Base-by-base conservation (phyloP, 1,139 yeast species). In the Keqinozyma sinolaborantium region DNA sequence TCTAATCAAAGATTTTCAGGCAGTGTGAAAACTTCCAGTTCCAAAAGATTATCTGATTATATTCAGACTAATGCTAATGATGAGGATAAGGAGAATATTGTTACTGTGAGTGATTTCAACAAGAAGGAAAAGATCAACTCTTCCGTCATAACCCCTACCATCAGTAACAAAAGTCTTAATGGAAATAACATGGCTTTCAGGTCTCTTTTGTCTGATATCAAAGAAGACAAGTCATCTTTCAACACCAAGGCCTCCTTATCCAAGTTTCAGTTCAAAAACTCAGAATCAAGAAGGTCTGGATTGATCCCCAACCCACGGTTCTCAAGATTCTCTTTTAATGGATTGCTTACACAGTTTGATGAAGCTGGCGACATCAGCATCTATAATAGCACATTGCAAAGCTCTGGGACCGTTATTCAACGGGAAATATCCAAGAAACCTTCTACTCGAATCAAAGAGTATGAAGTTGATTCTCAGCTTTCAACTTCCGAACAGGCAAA, bases 271-370 rank as follows among this genome's bases (percentile, higher is more conserved):
- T 10, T 18, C 7, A 18, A 18, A 10, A 7, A 7, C 10, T 18
- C 10, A 10, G 21, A 18, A 7, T 8, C n/a, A 4, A 29, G 25
- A 14, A 25, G 23, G 19, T 32, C 36, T 24, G 53, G 47, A 2
- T 49, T 64, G 30, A 64, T 68, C 25, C 73, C 75, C 9, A 69
- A 69, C 35, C 74, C 74, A 7, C 47, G 70, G 29, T 69, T 69
- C 34, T 67, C 74, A 0, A 53, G 66, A 28, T 58, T 69, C 35
- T 66, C 74, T 0, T 64, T 69, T 45, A 66, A 66, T 28, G 73
- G 70, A 1, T 47, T 69, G 30, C 42, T 57, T 34, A 51, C 44
- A 35, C 39, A 41, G 13, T 47, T 53, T 26, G 53, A 53, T 30
- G 60, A 54, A 26, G 46, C 40, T 28, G 60, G 59, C 5, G 68